Percentiles rank a stretch among this genome's conserved stretches.
Evolutionary conservation across 768 basidiomycete genomes (phyloP).

Genomic region (Lactarius deliciosus): DNA sequence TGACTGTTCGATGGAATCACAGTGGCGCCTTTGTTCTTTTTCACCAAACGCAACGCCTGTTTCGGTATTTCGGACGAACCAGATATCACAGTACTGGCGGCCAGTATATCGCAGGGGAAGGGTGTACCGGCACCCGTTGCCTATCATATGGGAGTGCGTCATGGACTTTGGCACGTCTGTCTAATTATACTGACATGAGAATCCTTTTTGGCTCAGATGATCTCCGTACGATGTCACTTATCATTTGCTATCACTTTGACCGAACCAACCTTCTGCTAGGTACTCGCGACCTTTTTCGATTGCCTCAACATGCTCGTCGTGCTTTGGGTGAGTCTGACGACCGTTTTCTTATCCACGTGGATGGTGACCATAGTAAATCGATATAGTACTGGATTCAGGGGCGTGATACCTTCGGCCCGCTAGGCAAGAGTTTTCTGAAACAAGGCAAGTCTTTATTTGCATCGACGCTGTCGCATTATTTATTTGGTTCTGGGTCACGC

Average conservation of each 20-base stretch:
- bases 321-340: slow-evolving; percentile 5
- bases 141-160: slow-evolving; percentile 24
- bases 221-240: slow-evolving; percentile 10
- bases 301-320: slow-evolving; percentile 19
- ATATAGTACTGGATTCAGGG: slow-evolving; percentile 20
- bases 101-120: neutral
- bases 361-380: neutral
- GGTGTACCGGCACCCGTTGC: neutral
- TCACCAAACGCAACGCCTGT: slow-evolving; percentile 10
- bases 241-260: neutral
- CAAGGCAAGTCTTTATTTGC: slow-evolving; percentile 22
- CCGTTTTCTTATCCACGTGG: neutral
- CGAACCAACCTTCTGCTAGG: slow-evolving; percentile 3
- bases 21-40: slow-evolving; percentile 5
- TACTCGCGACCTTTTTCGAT: slow-evolving; percentile 18
- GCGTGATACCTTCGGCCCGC: slow-evolving; percentile 17
- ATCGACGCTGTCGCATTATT: neutral
- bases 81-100: no score
- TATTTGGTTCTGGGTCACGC: neutral
- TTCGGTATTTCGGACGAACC: neutral
- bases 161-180: neutral
- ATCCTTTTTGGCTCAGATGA: neutral
- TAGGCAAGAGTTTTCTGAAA: slow-evolving; percentile 26
- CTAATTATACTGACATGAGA: neutral
- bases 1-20: slow-evolving; percentile 7